Conservation (phyloP, 495 filamentous ascomycete species). For the Neurospora africana region DNA sequence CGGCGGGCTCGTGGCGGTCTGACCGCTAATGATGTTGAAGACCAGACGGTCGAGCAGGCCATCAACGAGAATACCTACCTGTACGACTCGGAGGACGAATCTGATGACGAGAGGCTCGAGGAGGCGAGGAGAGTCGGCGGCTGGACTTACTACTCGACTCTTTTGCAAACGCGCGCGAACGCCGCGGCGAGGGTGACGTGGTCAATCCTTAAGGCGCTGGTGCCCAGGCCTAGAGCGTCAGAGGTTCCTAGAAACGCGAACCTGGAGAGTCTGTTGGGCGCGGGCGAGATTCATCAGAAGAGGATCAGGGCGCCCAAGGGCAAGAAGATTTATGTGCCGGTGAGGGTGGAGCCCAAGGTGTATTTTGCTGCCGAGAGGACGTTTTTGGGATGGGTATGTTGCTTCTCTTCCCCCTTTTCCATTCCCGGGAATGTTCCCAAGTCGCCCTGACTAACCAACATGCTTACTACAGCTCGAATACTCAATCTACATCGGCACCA, state of each 20-base stretch:
- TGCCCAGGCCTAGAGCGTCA: constrained; percentile 52
- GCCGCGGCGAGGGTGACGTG: constrained; percentile 28
- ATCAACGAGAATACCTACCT: constrained; percentile 65
- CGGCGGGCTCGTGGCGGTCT: constrained; percentile 25
- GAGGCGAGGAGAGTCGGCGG: constrained; percentile 64
- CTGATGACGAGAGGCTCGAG: constrained; percentile 56
- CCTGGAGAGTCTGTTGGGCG: constrained; percentile 34
- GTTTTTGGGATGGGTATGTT: constrained; percentile 77
- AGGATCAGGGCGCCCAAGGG: constrained; percentile 81
- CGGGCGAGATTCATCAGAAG: constrained; percentile 44
- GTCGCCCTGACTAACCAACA: constrained; percentile 6
- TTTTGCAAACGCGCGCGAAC: constrained; percentile 27
- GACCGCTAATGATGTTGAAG: constrained; percentile 34
- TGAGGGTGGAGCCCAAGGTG: constrained; percentile 94
- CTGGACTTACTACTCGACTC: constrained; percentile 52
- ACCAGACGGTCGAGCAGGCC: constrained; percentile 33
- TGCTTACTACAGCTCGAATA: constrained; percentile 59
- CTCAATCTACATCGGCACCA: constrained; percentile 83
- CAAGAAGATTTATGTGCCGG: constrained; percentile 87
- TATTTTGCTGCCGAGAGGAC: constrained; percentile 94
- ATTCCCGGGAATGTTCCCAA: no score
- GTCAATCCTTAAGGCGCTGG: constrained; percentile 36
- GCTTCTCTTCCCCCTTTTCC: not conserved
- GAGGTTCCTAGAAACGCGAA: constrained; percentile 43
- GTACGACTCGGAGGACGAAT: constrained; percentile 88